Base-by-base conservation (phyloP, 176 grass and related monocot species). In the Carex scoparia region DNA sequence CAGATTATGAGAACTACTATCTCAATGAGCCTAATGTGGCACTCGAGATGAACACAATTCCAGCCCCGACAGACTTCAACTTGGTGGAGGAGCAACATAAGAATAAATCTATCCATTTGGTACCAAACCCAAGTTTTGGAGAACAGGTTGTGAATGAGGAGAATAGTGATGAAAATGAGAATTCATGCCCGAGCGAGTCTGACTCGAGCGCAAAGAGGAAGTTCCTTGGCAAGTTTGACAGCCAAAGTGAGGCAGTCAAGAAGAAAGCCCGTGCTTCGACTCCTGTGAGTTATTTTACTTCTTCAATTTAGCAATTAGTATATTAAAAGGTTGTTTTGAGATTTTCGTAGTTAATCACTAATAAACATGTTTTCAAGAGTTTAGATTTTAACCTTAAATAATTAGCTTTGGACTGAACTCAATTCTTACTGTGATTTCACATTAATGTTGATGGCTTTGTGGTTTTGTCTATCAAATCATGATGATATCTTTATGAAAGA, bases 11-110 rank as follows among this genome's bases (percentile, higher is more conserved):
- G 69, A 79, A 69, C 82, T 89, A 81, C 79, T 94, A 87, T 90
- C 86, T 91, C 40, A 79, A 79, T 63, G 85, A 93, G 48, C 73
- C 81, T 3, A 81, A 91, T 85, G 86, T 87, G 49, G 83, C 84
- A 8, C 75, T 87, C n/a, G 89, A 84, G 80, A 86, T 92, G 85
- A 87, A 92, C 79, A 85, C 89, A 18, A 72, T 85, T 35, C 65
- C 87, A 10, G 56, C 82, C 49, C 5, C 83, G 23, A 86, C 89
- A n/a, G 84, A 89, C 69, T 85, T 93, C 60, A 90, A 88, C 86
- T 56, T 92, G 80, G 88, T 82, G 27, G 76, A 75, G 49, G 60
- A 90, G 54, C 81, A 92, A 80, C 59, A 73, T n/a, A 84, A 79
- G 44, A 55, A 6, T 6, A 74, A 54, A 13, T 65, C 59, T 16